Evolutionary conservation across 108 stramenopile genomes (phyloP), one percentile per base, ranked within the genome.

Genomic region (Craspedostauros australis): DNA sequence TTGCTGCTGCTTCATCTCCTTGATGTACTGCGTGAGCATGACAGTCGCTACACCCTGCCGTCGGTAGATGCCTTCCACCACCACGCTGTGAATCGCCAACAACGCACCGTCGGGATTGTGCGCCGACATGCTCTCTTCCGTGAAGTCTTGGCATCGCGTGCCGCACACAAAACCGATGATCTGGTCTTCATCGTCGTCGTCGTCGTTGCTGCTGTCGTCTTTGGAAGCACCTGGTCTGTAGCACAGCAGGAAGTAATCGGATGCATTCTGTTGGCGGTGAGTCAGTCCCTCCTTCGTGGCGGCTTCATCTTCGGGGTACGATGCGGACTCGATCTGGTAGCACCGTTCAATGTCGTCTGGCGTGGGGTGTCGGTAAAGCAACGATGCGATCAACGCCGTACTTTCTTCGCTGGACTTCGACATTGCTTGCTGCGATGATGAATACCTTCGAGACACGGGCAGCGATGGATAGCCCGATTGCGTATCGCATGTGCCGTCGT

Each of bases 11-110:
- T 60, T 32, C 18, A 64, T 64, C 11, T 21, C 56, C 16, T 40
- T 16, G 12, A 74, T 19, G 45, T 91, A 91, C 23, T 66, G 57
- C 25, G 58, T 39, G 19, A 84, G 39, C 68, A 72, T 75, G 4
- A 70, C 46, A 2, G 68, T 60, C 4, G 77, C 85, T 31, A 77
- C 58, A 3, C 76, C 80, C 39, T 54, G 19, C 9, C 55, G 36
- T 15, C 80, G 64, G 46, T 76, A 67, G 34, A 57, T 40, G 50
- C 70, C 51, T 9, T 54, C 48, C 11, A 84, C 77, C 2, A 79
- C 83, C 20, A 91, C 84, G 6, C 70, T 73, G 54, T 94, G 93
- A 54, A 94, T 86, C 37, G 85, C 88, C 20, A 94, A 46, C 4
- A 80, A 73, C 9, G 39, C 40, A 6, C 93, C 93, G 3, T 21